Evolutionary conservation across 2,329 filamentous ascomycete genomes (phyloP).

Genomic region (Scytalidium sp.): DNA sequence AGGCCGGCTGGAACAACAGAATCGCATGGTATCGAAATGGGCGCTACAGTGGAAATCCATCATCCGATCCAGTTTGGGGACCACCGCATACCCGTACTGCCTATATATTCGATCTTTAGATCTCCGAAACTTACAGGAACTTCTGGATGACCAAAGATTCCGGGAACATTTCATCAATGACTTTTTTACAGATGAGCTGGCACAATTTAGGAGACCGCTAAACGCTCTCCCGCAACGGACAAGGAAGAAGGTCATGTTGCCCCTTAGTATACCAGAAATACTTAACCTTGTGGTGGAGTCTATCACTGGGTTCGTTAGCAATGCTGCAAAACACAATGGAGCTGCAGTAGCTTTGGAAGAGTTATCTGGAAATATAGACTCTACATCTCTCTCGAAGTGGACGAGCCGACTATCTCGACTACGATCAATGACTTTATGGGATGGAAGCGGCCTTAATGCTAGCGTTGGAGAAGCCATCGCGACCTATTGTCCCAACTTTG

Average conservation of each 20-base stretch:
- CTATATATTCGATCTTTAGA: constrained; percentile 63
- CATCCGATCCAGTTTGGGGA: constrained; percentile 59
- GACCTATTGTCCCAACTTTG: constrained; percentile 58
- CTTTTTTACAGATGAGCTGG: constrained; percentile 41
- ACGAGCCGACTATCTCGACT: constrained; percentile 55
- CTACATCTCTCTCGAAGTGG: constrained; percentile 54
- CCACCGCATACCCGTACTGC: constrained; percentile 67
- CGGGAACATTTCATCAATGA: constrained; percentile 23
- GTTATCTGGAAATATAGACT: constrained; percentile 53
- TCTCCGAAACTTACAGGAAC: constrained; percentile 56
- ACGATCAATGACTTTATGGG: constrained; percentile 55
- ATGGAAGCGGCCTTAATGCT: constrained; percentile 56
- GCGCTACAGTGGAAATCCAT: constrained; percentile 67
- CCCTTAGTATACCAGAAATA: constrained; percentile 33
- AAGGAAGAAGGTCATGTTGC: constrained; percentile 15
- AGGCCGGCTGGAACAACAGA: constrained; percentile 13
- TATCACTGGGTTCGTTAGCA: constrained; percentile 49
- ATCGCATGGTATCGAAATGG: constrained; percentile 42
- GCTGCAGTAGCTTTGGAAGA: constrained; percentile 52
- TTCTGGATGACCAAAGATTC: constrained; percentile 51
- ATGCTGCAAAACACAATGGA: constrained; percentile 35
- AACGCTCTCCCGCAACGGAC: constrained; percentile 23
- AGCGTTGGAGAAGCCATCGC: constrained; percentile 52
- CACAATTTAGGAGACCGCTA: constrained; percentile 25
- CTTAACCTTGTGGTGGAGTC: constrained; percentile 51